Conservation (phyloP, 148 eudicot species). For the Rhododendron griersonianum region DNA sequence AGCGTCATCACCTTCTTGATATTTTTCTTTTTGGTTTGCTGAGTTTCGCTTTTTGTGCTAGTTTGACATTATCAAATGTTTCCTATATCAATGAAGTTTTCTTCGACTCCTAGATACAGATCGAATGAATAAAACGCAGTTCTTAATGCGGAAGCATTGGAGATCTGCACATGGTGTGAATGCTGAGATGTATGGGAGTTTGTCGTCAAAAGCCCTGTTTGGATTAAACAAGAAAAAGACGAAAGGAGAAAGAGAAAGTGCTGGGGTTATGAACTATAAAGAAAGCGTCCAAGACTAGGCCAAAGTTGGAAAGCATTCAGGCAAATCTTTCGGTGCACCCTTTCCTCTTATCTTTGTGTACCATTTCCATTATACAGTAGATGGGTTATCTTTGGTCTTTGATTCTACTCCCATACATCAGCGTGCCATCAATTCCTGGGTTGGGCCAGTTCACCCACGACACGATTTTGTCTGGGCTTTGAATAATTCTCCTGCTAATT, state of each 20-base stretch:
- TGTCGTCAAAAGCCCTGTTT: background rate
- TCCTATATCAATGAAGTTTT: background rate
- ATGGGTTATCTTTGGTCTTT: background rate
- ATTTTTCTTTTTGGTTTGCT: background rate
- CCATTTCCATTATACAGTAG: background rate
- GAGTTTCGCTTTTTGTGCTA: background rate
- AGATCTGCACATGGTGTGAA: background rate
- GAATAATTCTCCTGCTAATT: too few relatives aligned
- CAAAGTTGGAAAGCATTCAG: background rate
- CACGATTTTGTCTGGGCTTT: too few relatives aligned
- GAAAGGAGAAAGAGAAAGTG: background rate
- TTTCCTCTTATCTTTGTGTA: background rate
- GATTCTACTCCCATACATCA: background rate
- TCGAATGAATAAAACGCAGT: background rate
- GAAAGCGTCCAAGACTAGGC: background rate
- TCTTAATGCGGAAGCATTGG: background rate
- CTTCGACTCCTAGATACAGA: background rate
- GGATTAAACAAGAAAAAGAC: slow-evolving; percentile 1
- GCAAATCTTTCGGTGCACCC: slow-evolving; percentile 11
- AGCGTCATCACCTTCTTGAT: background rate
- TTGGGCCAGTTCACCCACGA: background rate
- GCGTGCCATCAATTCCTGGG: background rate
- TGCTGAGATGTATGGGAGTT: background rate
- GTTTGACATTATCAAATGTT: background rate
- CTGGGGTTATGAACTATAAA: background rate